phyloP scores from a whole-genome alignment of 495 filamentous ascomycete species.

The Trichoderma reesei region DNA sequence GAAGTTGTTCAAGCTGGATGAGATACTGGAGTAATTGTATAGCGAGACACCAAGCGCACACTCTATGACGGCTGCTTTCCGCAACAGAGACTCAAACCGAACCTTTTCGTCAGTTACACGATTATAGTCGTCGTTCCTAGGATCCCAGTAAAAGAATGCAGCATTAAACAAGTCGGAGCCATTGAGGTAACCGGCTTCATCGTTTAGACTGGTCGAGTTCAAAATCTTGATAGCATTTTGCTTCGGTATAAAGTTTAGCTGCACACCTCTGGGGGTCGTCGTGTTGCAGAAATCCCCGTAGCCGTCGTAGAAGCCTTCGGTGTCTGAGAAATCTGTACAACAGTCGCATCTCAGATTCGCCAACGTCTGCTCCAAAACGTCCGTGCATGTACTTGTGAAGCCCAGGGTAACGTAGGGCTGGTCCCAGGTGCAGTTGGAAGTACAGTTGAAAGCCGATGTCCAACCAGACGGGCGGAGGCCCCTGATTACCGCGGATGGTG shows the following conservation, averaged over 20 bases:
- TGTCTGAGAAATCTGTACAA: background rate
- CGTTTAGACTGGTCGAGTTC: too few relatives aligned
- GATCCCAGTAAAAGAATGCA: background rate
- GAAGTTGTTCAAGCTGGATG: background rate
- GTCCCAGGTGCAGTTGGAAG: conserved; percentile 4
- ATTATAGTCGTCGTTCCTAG: background rate
- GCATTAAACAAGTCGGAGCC: background rate
- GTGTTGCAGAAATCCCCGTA: background rate
- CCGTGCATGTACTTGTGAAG: background rate
- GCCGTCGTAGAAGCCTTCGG: background rate
- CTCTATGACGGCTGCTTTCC: background rate
- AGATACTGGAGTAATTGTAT: background rate
- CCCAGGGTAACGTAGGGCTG: background rate
- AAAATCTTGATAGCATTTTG: too few relatives aligned
- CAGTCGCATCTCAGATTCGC: background rate
- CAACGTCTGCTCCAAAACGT: background rate
- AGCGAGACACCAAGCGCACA: background rate
- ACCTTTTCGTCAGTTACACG: background rate
- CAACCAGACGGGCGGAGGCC: background rate
- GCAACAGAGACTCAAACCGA: background rate
- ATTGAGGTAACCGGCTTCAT: too few relatives aligned
- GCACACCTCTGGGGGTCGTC: background rate
- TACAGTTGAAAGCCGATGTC: background rate
- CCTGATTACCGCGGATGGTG: background rate
- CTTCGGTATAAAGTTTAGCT: too few relatives aligned